phyloP scores from a whole-genome alignment of 1,284 basidiomycete genomes.

The Trametes pubescens region DNA sequence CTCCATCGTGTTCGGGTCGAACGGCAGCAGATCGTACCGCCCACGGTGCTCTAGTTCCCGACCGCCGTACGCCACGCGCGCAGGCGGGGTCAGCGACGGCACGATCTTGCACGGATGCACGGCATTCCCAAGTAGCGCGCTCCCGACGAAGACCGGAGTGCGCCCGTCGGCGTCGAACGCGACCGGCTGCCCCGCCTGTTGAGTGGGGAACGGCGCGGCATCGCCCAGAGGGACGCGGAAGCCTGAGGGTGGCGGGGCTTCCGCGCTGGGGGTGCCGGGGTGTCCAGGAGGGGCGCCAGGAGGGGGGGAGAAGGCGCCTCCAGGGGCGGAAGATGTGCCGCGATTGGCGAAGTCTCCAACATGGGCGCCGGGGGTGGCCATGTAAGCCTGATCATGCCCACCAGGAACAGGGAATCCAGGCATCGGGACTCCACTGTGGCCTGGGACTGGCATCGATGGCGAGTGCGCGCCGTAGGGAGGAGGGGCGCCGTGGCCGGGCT shows the following conservation, averaged over 20 bases:
- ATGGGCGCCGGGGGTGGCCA: constrained; percentile 15
- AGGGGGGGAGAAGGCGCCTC: background rate
- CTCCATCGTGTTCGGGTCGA: constrained; percentile 71
- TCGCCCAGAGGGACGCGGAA: constrained; percentile 64
- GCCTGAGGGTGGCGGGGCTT: constrained; percentile 61
- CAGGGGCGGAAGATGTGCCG: constrained; percentile 17
- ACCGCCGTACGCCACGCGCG: constrained; percentile 71
- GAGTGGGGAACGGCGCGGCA: constrained; percentile 54
- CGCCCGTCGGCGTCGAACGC: constrained; percentile 60
- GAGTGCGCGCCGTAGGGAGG: constrained; percentile 14
- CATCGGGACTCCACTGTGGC: constrained; percentile 16
- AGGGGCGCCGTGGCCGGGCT: constrained; percentile 17
- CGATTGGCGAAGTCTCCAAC: constrained; percentile 15
- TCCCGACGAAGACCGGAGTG: constrained; percentile 73
- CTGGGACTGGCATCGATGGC: constrained; percentile 18
- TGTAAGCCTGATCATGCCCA: constrained; percentile 6
- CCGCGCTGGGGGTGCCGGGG: background rate
- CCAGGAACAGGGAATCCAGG: constrained; percentile 22
- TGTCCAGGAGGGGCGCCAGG: constrained; percentile 5
- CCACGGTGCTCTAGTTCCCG: constrained; percentile 65
- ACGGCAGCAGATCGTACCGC: constrained; percentile 75
- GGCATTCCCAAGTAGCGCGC: constrained; percentile 67
- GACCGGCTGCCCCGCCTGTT: constrained; percentile 55
- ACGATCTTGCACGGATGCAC: constrained; percentile 85
- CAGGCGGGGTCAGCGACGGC: constrained; percentile 58